Conservation (phyloP, 805 yeast genomes). For the Teunomyces tritomae region DNA sequence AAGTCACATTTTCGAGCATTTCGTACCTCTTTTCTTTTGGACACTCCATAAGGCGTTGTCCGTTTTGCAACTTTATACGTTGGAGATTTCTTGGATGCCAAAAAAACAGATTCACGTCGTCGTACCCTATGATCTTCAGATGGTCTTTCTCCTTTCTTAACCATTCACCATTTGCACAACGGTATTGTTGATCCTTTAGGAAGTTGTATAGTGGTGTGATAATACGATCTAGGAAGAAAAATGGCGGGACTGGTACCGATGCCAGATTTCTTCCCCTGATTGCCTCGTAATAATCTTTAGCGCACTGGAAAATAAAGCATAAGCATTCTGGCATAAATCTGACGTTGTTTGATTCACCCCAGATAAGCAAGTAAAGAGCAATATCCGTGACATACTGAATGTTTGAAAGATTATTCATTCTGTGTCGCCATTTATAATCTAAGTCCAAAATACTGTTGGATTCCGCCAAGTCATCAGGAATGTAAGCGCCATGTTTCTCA, state of each 20-base stretch:
- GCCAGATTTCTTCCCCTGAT: conserved; percentile 23
- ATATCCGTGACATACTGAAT: conserved; percentile 63
- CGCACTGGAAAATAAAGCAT: conserved; percentile 32
- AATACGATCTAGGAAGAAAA: conserved; percentile 35
- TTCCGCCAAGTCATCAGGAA: conserved; percentile 25
- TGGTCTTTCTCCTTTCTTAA: conserved; percentile 70
- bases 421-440: conserved; percentile 59
- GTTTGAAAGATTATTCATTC: conserved; percentile 54
- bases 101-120: conserved; percentile 51
- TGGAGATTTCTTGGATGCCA: conserved; percentile 43
- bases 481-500: conserved; percentile 36
- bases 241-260: conserved; percentile 2
- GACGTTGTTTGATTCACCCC: conserved; percentile 78
- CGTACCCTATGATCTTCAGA: conserved; percentile 55
- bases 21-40: conserved; percentile 30
- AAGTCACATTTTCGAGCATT: conserved; percentile 30
- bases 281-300: conserved; percentile 18
- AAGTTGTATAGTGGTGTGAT: conserved; percentile 54
- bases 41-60: conserved; percentile 24
- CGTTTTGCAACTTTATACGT: conserved; percentile 32
- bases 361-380: conserved; percentile 58
- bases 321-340: conserved; percentile 47
- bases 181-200: conserved; percentile 67
- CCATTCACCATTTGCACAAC: conserved; percentile 51
- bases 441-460: conserved; percentile 15